Percentiles rank a stretch among this genome's conserved stretches.
phyloP scores from a whole-genome alignment of 257 asterid species.

The Forsythia viridissima region DNA sequence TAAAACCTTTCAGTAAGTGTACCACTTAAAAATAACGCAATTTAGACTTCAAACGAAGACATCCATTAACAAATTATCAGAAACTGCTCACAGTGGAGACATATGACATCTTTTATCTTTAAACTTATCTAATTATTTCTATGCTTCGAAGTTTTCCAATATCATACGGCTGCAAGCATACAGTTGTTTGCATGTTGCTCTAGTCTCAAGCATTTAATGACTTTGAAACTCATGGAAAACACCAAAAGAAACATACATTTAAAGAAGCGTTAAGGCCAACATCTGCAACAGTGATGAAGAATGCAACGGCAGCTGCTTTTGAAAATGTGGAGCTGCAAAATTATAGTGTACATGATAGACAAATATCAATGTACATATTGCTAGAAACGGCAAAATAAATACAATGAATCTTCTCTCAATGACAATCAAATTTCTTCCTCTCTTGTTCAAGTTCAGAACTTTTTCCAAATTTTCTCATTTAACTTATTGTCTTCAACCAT shows the following conservation, averaged over 20 bases:
- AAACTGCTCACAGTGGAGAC: neutral
- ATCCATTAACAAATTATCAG: neutral
- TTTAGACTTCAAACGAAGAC: neutral
- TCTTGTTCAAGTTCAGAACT: neutral
- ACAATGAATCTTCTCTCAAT: neutral
- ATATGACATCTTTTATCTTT: neutral
- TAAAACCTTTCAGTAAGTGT: neutral
- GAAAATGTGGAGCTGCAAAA: conserved; percentile 73
- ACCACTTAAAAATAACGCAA: neutral
- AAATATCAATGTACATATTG: neutral
- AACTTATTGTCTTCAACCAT: neutral
- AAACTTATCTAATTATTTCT: neutral
- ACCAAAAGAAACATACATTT: conserved; percentile 38
- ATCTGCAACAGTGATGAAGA: conserved; percentile 70
- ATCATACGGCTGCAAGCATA: neutral
- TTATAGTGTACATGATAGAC: neutral
- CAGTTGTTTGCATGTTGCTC: neutral
- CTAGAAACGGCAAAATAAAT: neutral
- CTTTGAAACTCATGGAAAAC: neutral
- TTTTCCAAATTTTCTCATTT: neutral
- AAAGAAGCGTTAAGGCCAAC: conserved; percentile 74
- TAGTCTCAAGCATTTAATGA: neutral
- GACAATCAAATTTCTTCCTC: neutral
- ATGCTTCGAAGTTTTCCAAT: neutral
- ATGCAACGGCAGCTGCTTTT: conserved; percentile 75